Base-by-base conservation (phyloP, 805 yeast genomes). In the Lipomyces starkeyi region DNA sequence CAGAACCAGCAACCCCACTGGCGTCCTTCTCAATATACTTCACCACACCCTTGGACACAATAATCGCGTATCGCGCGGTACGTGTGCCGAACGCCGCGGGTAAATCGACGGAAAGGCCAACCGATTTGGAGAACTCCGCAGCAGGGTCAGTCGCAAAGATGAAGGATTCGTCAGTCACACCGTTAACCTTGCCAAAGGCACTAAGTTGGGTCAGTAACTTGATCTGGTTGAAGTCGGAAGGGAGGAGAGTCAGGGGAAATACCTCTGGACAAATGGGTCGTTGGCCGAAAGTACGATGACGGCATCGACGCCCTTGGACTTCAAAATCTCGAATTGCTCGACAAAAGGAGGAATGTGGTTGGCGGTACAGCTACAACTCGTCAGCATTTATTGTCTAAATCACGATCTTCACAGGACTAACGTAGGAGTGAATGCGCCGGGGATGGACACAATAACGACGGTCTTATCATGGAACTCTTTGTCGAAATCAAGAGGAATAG, bases 401-500 rank as follows among this genome's bases (percentile, higher is more conserved):
- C 56, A 6, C 11, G 56, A 9, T 8, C 17, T 25, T 53, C 20
- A 17, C 14, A 7, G 9, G 3, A 14, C 71, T 25, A 63, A 68
- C 71, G 94, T 87, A 65, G 94, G 96, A 34, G 97, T 90, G 83
- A 90, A 91, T 11, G 97, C 95, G 70, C 72, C 96, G 70, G 96
- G 95, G 43, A 91, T 93, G 67, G 90, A 84, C 40, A 91, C 91
- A 73, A 91, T 81, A 56, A 90, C 86, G 40, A 88, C 86, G 74
- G 83, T 87, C 81, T 87, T 86, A 74, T 73, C 76, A 25, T 75
- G 68, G 40, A 80, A 72, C 72, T 78, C 78, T 75, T 77, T 76
- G 75, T 76, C 78, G 43, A 79, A 72, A 71, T 77, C 76, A 53
- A 76, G 75, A 49, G 75, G 72, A 55, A 71, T 74, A 40, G 84